Percentiles rank a stretch among this genome's conserved stretches.
phyloP scores from a whole-genome alignment of 2,329 filamentous ascomycete species.

The Sporothrix schenckii region DNA sequence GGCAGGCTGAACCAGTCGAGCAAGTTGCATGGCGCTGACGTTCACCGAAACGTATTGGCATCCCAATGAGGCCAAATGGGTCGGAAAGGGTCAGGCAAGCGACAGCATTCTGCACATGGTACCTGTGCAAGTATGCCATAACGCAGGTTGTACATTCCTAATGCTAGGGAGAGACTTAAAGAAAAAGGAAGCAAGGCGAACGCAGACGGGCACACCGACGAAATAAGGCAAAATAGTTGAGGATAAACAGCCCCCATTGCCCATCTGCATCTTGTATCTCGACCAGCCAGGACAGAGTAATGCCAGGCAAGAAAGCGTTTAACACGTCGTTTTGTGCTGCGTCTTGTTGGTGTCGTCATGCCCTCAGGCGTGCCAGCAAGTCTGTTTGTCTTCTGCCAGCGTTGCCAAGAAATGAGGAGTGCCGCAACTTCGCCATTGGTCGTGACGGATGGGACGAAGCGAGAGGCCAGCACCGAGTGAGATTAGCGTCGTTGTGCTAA shows the following conservation, averaged over 20 bases:
- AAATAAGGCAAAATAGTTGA: slow-evolving; percentile 18
- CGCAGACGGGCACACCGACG: not conserved
- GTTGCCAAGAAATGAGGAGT: slow-evolving; percentile 25
- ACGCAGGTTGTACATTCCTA: not conserved
- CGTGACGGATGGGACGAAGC: slow-evolving; percentile 28
- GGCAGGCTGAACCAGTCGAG: slow-evolving; percentile 19
- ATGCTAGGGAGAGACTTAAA: not conserved
- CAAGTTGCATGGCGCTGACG: not conserved
- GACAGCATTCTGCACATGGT: not conserved
- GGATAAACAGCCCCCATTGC: not conserved
- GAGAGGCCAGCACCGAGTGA: slow-evolving; percentile 26
- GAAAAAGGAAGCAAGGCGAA: slow-evolving; percentile 14
- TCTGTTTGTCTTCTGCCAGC: slow-evolving; percentile 6
- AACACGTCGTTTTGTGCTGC: not conserved
- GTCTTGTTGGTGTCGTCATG: not conserved
- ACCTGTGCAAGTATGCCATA: not conserved
- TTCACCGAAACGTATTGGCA: slow-evolving; percentile 25
- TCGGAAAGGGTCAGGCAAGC: not conserved
- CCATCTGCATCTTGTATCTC: not conserved
- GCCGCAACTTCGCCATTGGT: slow-evolving; percentile 30
- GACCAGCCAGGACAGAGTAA: slow-evolving; percentile 6
- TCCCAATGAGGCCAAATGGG: slow-evolving; percentile 10
- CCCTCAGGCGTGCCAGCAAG: not conserved
- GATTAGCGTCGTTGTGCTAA: slow-evolving; percentile 30
- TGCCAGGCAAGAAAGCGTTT: not conserved